Base-by-base conservation (phyloP, 805 yeast species). In the Priceomyces medius region DNA sequence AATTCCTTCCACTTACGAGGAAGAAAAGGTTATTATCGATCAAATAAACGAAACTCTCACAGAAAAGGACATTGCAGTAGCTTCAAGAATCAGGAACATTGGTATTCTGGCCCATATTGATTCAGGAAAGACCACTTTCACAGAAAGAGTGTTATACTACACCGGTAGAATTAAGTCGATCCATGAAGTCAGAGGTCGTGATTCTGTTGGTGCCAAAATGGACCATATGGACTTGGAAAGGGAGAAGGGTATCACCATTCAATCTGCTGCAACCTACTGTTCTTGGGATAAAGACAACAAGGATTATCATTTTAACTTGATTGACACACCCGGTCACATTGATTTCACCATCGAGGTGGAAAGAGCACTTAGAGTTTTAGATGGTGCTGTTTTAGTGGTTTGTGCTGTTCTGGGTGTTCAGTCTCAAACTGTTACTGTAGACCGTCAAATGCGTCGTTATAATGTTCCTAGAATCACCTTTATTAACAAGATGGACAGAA, bases 321-420 rank as follows among this genome's bases (percentile, higher is more conserved):
- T 93, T 64, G 99, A 93, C 67, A 93, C 99, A 6, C 99, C 99
- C 3, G 99, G 99, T 31, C 99, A 93, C 65, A 93, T 95, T 66
- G 99, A 93, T 66, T 93, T 93, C 75, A 93, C 99, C 40, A 91
- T 93, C 56, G 99, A 93, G 69, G 99, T 93, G 37, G 99, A 93
- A 72, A 81, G 99, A 61, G 99, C 99, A n/a, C 72, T 93, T 63
- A 80, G 99, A 66, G 99, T 93, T 31, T 72, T 93, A 45, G 99
- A 93, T 64, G 99, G 99, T 68, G 99, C 99, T 29, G 98, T 93
- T 37, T 75, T 93, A 48, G 98, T 93, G 41, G 97, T 93, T 14
- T 93, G 99, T 76, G 99, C 99, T 14, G 99, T 93, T 40, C 80
- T 95, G 20, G 99, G 99, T 59, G 99, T 93, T 35, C 99, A 93